Percentiles rank a stretch among this genome's conserved stretches.
Evolutionary conservation across 371 early-diverging fungal species (phyloP).

Genomic region (Mortierella sp.): DNA sequence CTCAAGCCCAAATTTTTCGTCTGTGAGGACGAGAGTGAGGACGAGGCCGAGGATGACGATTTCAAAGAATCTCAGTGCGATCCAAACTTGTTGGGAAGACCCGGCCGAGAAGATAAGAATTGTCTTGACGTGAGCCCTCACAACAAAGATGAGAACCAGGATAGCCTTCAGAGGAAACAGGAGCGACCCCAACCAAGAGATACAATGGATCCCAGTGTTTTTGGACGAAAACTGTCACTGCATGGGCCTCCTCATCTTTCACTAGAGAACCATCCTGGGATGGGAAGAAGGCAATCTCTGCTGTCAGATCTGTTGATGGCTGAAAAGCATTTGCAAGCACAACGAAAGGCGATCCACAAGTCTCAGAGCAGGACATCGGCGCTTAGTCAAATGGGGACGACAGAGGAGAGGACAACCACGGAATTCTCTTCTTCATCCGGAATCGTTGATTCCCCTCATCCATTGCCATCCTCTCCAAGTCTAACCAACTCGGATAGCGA

Average conservation of each 20-base stretch:
- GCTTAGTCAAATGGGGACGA: slow-evolving; percentile 18
- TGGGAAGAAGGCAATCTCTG: slow-evolving; percentile 21
- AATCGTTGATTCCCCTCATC: neutral
- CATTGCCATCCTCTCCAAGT: slow-evolving; percentile 6
- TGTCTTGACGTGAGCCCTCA: too few species aligned
- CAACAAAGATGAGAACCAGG: too few species aligned
- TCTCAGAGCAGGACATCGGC: slow-evolving; percentile 8
- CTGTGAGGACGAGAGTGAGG: slow-evolving; percentile 20
- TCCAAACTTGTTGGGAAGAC: too few species aligned
- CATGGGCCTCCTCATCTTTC: neutral
- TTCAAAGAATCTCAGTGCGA: neutral
- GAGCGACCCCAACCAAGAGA: too few species aligned
- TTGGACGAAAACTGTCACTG: neutral
- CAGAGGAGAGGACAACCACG: neutral
- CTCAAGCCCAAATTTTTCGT: slow-evolving; percentile 23
- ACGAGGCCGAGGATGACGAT: slow-evolving; percentile 7
- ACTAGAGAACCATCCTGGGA: neutral
- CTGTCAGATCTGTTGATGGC: slow-evolving; percentile 29
- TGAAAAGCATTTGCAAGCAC: slow-evolving; percentile 12
- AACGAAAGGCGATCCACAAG: neutral
- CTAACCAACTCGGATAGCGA: slow-evolving; percentile 5
- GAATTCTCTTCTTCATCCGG: too few species aligned
- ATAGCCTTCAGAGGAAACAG: too few species aligned
- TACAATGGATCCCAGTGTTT: too few species aligned
- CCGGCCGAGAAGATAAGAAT: too few species aligned